Conservation (phyloP, 768 basidiomycete genomes). For the Lactarius hatsudake region DNA sequence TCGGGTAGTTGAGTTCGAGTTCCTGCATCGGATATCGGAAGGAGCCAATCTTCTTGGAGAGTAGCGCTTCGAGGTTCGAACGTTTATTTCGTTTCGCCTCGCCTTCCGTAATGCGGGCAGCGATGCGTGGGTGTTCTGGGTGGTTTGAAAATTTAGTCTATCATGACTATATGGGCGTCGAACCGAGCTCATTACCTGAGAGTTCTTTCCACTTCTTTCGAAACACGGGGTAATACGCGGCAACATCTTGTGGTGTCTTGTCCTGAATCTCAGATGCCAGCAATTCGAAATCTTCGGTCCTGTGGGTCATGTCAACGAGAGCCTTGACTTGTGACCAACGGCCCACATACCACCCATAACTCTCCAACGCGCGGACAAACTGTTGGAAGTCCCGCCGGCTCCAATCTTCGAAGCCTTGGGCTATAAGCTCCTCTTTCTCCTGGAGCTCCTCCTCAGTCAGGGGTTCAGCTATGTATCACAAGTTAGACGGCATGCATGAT, state of each 20-base stretch:
- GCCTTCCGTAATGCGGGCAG: slow-evolving; percentile 82
- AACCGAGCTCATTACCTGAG: slow-evolving; percentile 46
- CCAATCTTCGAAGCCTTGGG: slow-evolving; percentile 87
- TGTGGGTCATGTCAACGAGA: slow-evolving; percentile 30
- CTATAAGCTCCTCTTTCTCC: slow-evolving; percentile 74
- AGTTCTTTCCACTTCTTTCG: slow-evolving; percentile 87
- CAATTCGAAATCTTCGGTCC: slow-evolving; percentile 61
- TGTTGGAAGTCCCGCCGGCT: slow-evolving; percentile 91
- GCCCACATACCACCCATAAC: slow-evolving; percentile 69
- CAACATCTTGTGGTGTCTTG: slow-evolving; percentile 76
- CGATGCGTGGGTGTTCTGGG: slow-evolving; percentile 74
- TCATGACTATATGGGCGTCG: neutral
- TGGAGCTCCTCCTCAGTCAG: slow-evolving; percentile 85
- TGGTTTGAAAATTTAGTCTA: neutral
- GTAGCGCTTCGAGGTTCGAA: slow-evolving; percentile 72
- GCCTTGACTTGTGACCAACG: neutral
- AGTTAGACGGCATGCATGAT: neutral
- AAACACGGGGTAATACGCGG: slow-evolving; percentile 78
- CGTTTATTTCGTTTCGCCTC: slow-evolving; percentile 88
- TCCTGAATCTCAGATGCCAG: slow-evolving; percentile 84
- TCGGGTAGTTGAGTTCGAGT: slow-evolving; percentile 91
- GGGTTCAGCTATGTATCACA: slow-evolving; percentile 62
- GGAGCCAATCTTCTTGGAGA: slow-evolving; percentile 78
- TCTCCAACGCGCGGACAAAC: slow-evolving; percentile 76
- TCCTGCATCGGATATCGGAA: slow-evolving; percentile 95